Base-by-base conservation (phyloP, 2,329 filamentous ascomycete species). In the Rhynchosporium agropyri region DNA sequence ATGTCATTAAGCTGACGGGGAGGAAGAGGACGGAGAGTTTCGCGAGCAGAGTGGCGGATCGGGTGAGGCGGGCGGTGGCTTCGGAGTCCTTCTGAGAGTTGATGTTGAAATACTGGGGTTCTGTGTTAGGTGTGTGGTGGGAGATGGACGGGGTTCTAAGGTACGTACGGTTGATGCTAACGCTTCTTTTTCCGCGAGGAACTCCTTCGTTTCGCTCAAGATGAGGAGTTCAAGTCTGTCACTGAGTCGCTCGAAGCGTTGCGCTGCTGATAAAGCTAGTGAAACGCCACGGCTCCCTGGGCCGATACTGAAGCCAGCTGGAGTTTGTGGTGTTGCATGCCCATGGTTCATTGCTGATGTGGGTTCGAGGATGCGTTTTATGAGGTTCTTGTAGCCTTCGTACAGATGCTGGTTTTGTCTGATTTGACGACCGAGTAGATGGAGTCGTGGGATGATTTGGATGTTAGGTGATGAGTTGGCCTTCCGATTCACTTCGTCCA, bases 1-100 rank as follows among this genome's bases (percentile, higher is more conserved):
- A 85, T 3, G 89, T 91, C 84, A 92, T 87, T 55, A 92, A 81
- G 68, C 83, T 88, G 64, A 92, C 87, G 0, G 89, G 89, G 61
- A 92, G 80, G 76, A 92, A 92, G 58, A 92, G 79, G 46, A 92
- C 89, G 12, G 87, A 90, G 5, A 89, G 84, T 73, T 92, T 92
- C 53, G 88, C 89, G 10, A 92, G 79, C 4, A 92, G 77, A 4
- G 91, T 85, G 3, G 89, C 90, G 66, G 89, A 87, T 62, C 89
- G 80, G 0, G 89, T 91, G 26, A 92, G 80, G 26, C 87, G 83
- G 63, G 90, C 89, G 10, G 91, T 89, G 3, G 86, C 84, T 67
- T 86, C 83, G 0, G 88, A 90, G 74, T 92, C 88, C 72, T 89
- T 91, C 71, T 91, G 85, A 20, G 89, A 85, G 63, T 89, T 90